These are phyloP conservation scores for Narthecium ossifragum DNA, from an alignment of 106 monocot genomes.

Conservation along the genomic window DNA sequence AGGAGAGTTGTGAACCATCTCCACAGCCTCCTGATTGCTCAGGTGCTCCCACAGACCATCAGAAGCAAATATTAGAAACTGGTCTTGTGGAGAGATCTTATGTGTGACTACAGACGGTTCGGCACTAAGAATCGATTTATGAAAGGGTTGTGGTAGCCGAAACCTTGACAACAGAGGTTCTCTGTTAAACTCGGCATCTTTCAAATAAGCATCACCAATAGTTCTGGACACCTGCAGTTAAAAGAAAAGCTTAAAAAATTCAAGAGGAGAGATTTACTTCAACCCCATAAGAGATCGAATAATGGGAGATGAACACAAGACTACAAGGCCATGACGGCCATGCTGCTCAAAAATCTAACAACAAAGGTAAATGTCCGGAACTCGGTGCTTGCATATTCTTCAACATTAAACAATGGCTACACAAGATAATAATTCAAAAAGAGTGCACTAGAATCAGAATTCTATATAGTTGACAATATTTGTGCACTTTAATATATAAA, in stretches of 20 bases:
- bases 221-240: slow-evolving; percentile 59
- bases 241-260: not conserved
- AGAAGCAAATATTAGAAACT: slow-evolving; percentile 71
- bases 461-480: too few species aligned
- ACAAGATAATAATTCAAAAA: too few species aligned
- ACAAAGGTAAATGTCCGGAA: too few species aligned
- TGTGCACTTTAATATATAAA: too few species aligned
- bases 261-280: not conserved
- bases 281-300: not conserved
- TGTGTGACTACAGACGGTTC: slow-evolving; percentile 55
- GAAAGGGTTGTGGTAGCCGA: slow-evolving; percentile 34
- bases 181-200: slow-evolving; percentile 63
- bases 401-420: too few species aligned
- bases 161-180: slow-evolving; percentile 52
- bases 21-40: slow-evolving; percentile 62
- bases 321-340: not conserved
- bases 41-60: slow-evolving; percentile 87
- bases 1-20: slow-evolving; percentile 43
- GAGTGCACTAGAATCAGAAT: too few species aligned
- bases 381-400: too few species aligned
- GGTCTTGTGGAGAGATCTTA: slow-evolving; percentile 53
- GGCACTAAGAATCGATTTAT: slow-evolving; percentile 51
- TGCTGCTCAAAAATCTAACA: too few species aligned
- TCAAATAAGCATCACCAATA: slow-evolving; percentile 75
- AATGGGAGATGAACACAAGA: not conserved